These are phyloP conservation scores for Echeveria elegans DNA, from an alignment of 164 flowering plant species.

Conservation along the genomic window DNA sequence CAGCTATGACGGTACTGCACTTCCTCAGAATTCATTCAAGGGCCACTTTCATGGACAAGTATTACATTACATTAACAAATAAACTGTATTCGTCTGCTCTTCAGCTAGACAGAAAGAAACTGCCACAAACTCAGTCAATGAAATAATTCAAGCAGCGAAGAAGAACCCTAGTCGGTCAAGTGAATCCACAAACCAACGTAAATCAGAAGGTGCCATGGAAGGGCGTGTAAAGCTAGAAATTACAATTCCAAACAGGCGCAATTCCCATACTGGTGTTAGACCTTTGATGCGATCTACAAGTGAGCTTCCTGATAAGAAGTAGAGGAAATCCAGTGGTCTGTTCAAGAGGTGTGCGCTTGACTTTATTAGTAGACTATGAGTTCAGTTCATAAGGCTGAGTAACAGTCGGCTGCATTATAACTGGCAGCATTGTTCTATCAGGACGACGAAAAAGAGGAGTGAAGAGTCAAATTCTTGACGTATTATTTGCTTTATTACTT, in stretches of 20 bases:
- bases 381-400: background rate
- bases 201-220: background rate
- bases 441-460: conserved; percentile 24
- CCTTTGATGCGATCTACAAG: conserved; percentile 48
- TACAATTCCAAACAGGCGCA: conserved; percentile 39
- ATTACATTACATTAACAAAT: background rate
- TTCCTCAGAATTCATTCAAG: background rate
- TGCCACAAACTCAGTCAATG: conserved; percentile 61
- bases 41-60: background rate
- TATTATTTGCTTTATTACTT: no score
- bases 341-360: conserved; percentile 53
- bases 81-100: background rate
- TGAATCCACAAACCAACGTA: conserved; percentile 47
- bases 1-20: conserved; percentile 91
- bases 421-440: background rate
- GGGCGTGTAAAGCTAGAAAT: background rate
- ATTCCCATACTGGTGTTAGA: conserved; percentile 34
- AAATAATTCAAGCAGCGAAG: conserved; percentile 67
- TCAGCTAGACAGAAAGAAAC: conserved; percentile 86
- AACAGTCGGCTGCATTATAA: no score
- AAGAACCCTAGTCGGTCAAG: conserved; percentile 53
- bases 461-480: no score
- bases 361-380: background rate
- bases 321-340: conserved; percentile 46
- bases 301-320: conserved; percentile 65